These are phyloP conservation scores for Cladophialophora exuberans DNA, from an alignment of 2,329 filamentous ascomycete species.

Conservation along the genomic window DNA sequence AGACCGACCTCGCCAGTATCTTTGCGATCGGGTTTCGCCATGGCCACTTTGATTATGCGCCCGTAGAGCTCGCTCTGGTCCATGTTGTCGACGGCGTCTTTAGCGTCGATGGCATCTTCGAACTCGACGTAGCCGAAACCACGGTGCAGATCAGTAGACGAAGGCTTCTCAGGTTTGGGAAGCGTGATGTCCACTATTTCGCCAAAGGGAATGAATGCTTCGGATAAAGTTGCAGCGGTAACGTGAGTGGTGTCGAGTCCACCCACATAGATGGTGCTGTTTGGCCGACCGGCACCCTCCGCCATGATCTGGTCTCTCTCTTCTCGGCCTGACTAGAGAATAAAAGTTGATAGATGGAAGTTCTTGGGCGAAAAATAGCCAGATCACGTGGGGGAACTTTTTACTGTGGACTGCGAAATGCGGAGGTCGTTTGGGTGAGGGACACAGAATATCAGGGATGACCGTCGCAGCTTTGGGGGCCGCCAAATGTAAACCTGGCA, in stretches of 20 bases:
- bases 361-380: too few relatives aligned
- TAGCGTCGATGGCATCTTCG: constrained; percentile 80
- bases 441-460: constrained; percentile 20
- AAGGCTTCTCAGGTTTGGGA: constrained; percentile 82
- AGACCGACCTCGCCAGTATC: constrained; percentile 72
- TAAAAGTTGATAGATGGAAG: constrained; percentile 1
- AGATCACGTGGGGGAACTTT: constrained; percentile 11
- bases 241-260: constrained; percentile 76
- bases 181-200: constrained; percentile 90
- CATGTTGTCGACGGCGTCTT: constrained; percentile 98
- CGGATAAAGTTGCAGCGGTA: constrained; percentile 73
- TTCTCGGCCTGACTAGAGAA: background rate
- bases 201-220: constrained; percentile 95
- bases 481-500: constrained; percentile 11
- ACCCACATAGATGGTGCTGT: constrained; percentile 89
- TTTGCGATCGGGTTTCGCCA: constrained; percentile 83
- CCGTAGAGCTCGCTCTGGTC: constrained; percentile 95
- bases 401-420: background rate
- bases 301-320: constrained; percentile 62
- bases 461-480: constrained; percentile 21
- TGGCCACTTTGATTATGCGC: constrained; percentile 85
- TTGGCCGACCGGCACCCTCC: constrained; percentile 74
- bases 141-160: constrained; percentile 76
- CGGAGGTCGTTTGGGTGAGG: background rate
- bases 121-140: constrained; percentile 98